Evolutionary conservation across 805 yeast species (phyloP), one percentile per base, ranked within the genome.

Genomic region (Barnettozyma vustinii): DNA sequence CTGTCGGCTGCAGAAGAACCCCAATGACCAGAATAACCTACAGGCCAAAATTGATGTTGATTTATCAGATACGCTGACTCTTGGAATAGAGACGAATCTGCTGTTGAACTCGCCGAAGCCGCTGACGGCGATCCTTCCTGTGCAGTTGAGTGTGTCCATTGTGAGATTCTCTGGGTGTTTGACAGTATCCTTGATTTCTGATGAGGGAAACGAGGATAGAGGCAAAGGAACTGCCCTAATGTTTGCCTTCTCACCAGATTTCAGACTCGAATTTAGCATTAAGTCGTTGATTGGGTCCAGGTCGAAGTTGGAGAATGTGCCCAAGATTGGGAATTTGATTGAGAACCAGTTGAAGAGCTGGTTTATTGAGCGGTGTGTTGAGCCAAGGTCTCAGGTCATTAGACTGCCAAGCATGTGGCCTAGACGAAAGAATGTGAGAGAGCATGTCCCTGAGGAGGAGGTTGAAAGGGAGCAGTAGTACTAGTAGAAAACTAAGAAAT

Each of bases 41-140:
- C 96, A 90, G 62, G 96, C 96, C 1, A 87, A 86, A 56, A 90
- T 91, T 30, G 96, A 91, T 65, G 95, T 91, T 32, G 96, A 89
- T 63, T 72, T 91, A 43, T 80, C 91, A 13, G 97, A 91, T 61
- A 84, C 96, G 5, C 69, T 91, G 35, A 87, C 96, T 0, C 70
- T 91, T 26, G 97, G 95, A 0, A 80, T 90, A 4, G 92, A 89
- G 49, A 91, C 97, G 0, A 79, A 81, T 49, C 64, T 91, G 9
- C 65, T 91, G 25, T 70, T 91, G 26, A 91, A 91, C 64, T 84
- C 84, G 52, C 97, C 97, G 1, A 78, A 84, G 53, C 84, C 95
- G 0, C 72, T 83, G 55, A 82, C 92, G 37, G 98, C 97, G 0
- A 83, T 85, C 16, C 73, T 94, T 35, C 99, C 99, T 0, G 81